A percentile compares a stretch with the other conserved stretches of the same genome.
phyloP scores from a whole-genome alignment of 306 rosid genomes.

The Mimosa pudica region DNA sequence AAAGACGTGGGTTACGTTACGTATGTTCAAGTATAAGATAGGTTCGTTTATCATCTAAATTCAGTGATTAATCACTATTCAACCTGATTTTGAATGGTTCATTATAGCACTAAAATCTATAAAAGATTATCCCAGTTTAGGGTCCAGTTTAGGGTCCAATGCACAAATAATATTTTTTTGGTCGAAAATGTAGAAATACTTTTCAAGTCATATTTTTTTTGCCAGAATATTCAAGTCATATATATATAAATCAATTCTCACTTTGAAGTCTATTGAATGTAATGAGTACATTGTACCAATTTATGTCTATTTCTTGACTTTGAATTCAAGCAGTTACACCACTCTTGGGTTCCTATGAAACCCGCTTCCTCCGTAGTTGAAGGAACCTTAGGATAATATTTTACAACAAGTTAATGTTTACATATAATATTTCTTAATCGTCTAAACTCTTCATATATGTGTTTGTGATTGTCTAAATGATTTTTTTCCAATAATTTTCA shows the following conservation, averaged over 20 bases:
- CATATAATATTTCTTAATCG: not conserved
- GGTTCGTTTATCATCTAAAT: not conserved
- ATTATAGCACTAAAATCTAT: not conserved
- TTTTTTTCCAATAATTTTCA: too few relatives aligned
- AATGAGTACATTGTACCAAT: not conserved
- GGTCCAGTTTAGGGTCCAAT: not conserved
- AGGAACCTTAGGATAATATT: not conserved
- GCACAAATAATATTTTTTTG: not conserved
- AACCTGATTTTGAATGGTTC: not conserved
- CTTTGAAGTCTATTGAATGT: not conserved
- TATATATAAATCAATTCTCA: not conserved
- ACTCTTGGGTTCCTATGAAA: not conserved
- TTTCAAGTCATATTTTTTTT: not conserved
- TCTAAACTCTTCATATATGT: too few relatives aligned
- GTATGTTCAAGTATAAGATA: not conserved
- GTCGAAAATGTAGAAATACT: not conserved
- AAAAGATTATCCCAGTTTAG: not conserved
- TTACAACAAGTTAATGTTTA: not conserved
- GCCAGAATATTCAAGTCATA: not conserved
- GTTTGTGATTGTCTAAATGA: too few relatives aligned
- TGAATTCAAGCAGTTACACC: not conserved
- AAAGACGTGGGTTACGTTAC: not conserved
- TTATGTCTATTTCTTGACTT: constrained; percentile 3
- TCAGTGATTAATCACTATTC: not conserved
- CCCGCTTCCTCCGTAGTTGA: not conserved